These are phyloP conservation scores for Sarcomyxa edulis DNA, from an alignment of 768 basidiomycete species.

Conservation along the genomic window DNA sequence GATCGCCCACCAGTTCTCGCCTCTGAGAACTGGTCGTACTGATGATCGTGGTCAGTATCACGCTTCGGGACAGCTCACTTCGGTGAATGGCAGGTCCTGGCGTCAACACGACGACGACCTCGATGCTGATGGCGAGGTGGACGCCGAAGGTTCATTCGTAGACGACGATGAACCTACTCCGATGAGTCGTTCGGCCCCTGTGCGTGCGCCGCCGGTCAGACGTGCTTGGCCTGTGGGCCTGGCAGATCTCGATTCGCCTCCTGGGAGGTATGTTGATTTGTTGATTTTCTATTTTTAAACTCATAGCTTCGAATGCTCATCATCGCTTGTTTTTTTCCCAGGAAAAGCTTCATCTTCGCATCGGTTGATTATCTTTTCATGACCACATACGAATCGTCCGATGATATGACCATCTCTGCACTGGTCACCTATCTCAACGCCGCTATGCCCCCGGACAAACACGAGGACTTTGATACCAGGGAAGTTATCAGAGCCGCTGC, in stretches of 20 bases:
- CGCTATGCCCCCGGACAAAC: conserved; percentile 71
- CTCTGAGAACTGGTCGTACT: too few relatives aligned
- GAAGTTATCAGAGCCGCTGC: conserved; percentile 57
- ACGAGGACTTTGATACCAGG: conserved; percentile 76
- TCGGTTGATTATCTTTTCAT: conserved; percentile 62
- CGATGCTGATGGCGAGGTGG: conserved; percentile 10
- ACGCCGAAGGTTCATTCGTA: conserved; percentile 8
- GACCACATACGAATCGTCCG: conserved; percentile 60
- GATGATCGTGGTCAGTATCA: too few relatives aligned
- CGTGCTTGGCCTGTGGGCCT: conserved; percentile 33
- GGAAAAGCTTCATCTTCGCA: conserved; percentile 53
- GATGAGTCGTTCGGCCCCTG: background rate
- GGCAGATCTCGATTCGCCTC: conserved; percentile 55
- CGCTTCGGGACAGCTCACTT: too few relatives aligned
- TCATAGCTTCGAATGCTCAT: conserved; percentile 3
- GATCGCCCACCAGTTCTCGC: too few relatives aligned
- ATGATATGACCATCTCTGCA: conserved; percentile 67
- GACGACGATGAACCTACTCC: conserved; percentile 14
- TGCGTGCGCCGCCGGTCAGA: conserved; percentile 14
- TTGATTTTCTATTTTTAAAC: conserved; percentile 5
- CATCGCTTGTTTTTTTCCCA: conserved; percentile 18
- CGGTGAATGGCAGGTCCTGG: background rate
- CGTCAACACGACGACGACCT: conserved; percentile 11
- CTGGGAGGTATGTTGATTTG: conserved; percentile 48
- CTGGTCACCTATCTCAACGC: conserved; percentile 71